These are phyloP conservation scores for Aphanomyces astaci DNA, from an alignment of 352 stramenopile genomes.

Conservation along the genomic window DNA sequence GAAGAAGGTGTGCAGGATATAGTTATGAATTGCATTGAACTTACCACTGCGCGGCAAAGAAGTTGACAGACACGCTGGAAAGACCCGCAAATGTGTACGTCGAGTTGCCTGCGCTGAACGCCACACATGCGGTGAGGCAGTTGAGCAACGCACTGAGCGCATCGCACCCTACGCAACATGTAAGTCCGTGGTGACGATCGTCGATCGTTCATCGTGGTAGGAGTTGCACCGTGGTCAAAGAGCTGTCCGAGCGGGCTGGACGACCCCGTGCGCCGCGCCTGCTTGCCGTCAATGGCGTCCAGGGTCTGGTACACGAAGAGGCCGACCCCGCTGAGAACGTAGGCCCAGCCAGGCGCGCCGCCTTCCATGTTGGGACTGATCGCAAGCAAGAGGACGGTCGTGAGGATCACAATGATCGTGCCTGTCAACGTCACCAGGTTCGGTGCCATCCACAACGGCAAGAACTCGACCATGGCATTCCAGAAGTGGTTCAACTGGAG, in stretches of 20 bases:
- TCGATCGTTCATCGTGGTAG: neutral
- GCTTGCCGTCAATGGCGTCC: conserved; percentile 99
- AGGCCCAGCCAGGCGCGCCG: conserved; percentile 61
- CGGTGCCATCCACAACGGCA: conserved; percentile 85
- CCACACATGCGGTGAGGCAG: conserved; percentile 62
- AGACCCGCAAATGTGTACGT: conserved; percentile 45
- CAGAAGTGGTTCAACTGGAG: conserved; percentile 84
- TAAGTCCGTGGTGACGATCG: neutral
- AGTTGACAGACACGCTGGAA: conserved; percentile 69
- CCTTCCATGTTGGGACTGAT: conserved; percentile 62
- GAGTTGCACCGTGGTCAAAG: conserved; percentile 92
- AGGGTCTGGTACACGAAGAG: conserved; percentile 95
- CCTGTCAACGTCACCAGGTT: conserved; percentile 88
- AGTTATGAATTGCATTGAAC: neutral
- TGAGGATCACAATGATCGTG: conserved; percentile 65
- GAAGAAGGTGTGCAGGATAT: neutral
- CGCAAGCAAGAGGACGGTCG: conserved; percentile 70
- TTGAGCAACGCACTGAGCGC: conserved; percentile 79
- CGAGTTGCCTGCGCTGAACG: conserved; percentile 43
- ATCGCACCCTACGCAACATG: conserved; percentile 42
- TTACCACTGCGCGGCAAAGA: conserved; percentile 75
- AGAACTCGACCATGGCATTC: conserved; percentile 70
- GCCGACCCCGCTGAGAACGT: conserved; percentile 59
- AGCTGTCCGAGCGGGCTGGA: conserved; percentile 95
- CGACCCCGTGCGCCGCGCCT: conserved; percentile 90